Percentiles rank a stretch among this genome's conserved stretches.
These are phyloP conservation scores for Dipteronia sinensis DNA, from an alignment of 345 rosid species.

Conservation along the genomic window DNA sequence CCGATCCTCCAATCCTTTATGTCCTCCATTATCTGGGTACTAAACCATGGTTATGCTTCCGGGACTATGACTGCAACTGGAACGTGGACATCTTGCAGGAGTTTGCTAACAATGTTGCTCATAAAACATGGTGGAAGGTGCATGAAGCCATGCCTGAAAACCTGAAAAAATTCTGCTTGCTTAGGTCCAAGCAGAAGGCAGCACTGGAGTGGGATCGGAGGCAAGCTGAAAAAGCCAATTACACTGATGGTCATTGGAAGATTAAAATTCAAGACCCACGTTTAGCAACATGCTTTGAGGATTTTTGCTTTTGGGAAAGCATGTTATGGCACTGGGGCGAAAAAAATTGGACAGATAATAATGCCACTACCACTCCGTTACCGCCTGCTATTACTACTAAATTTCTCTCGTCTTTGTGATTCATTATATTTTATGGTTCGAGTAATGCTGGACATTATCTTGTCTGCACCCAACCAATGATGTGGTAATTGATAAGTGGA, in stretches of 20 bases:
- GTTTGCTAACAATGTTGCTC: conserved; percentile 83
- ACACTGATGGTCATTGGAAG: conserved; percentile 83
- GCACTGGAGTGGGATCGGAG: conserved; percentile 86
- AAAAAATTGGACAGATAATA: conserved; percentile 64
- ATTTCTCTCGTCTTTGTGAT: conserved; percentile 40
- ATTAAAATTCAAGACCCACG: conserved; percentile 71
- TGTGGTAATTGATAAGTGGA: no score
- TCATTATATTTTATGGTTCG: conserved; percentile 8
- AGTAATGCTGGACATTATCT: no score
- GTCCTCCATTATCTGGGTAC: conserved; percentile 83
- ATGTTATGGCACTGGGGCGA: conserved; percentile 96
- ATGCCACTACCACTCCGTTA: conserved; percentile 41
- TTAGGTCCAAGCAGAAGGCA: conserved; percentile 83
- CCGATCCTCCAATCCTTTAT: conserved; percentile 79
- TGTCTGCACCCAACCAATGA: no score
- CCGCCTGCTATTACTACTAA: conserved; percentile 24
- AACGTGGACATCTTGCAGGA: conserved; percentile 76
- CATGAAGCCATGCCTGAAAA: conserved; percentile 80
- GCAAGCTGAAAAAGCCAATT: conserved; percentile 78
- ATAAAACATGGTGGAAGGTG: conserved; percentile 81
- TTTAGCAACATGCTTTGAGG: conserved; percentile 64
- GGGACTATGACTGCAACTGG: conserved; percentile 98
- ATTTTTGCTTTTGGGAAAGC: conserved; percentile 84
- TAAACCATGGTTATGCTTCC: conserved; percentile 89
- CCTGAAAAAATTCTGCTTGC: conserved; percentile 69